phyloP scores from a whole-genome alignment of 305 asterid genomes.

The Fraxinus angustifolia region DNA sequence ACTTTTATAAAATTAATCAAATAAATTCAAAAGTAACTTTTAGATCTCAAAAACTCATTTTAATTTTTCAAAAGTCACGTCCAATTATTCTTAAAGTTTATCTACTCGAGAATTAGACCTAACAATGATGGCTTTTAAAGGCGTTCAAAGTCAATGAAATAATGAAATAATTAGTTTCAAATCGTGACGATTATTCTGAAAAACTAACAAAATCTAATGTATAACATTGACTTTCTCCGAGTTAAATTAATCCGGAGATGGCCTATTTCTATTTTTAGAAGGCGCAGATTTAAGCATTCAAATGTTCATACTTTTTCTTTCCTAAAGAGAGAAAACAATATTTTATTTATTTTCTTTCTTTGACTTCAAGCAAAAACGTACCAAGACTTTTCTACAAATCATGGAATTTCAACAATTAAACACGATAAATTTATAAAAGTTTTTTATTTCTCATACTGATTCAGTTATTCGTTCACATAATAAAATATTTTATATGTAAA shows the following conservation, averaged over 20 bases:
- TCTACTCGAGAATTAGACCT: no score
- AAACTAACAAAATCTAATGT: not conserved
- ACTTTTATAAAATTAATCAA: no score
- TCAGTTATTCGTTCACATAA: no score
- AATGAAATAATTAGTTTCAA: not conserved
- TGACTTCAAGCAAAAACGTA: not conserved
- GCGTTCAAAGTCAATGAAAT: constrained; percentile 20
- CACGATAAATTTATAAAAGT: not conserved
- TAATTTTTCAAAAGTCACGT: no score
- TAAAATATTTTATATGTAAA: no score
- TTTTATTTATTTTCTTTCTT: not conserved
- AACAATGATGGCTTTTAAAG: no score
- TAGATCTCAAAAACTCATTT: no score
- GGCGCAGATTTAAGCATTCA: not conserved
- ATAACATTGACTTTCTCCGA: constrained; percentile 11
- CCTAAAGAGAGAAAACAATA: not conserved
- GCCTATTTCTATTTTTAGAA: not conserved
- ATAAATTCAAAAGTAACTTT: no score
- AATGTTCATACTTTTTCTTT: not conserved
- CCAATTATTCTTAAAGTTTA: no score
- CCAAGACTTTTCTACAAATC: not conserved
- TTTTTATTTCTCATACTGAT: no score
- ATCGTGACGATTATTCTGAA: constrained; percentile 1
- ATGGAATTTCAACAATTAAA: not conserved
- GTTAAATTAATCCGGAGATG: not conserved